These are phyloP conservation scores for Aspergillus wentii DNA, from an alignment of 495 filamentous ascomycete genomes.

Conservation along the genomic window DNA sequence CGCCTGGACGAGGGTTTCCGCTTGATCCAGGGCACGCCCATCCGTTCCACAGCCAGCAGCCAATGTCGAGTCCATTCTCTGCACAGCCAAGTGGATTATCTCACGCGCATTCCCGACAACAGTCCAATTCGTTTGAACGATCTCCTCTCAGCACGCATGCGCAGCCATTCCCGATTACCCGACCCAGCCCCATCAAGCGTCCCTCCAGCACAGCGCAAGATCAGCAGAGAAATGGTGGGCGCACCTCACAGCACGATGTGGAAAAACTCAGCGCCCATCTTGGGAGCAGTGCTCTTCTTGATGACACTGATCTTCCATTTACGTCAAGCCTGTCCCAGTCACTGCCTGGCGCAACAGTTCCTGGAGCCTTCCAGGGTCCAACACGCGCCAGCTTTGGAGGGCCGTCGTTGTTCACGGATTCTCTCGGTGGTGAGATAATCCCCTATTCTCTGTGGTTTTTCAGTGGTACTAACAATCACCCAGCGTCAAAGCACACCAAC, in stretches of 20 bases:
- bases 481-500: constrained; percentile 28
- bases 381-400: constrained; percentile 42
- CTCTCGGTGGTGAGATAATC: constrained; percentile 36
- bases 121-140: constrained; percentile 54
- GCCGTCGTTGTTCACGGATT: constrained; percentile 47
- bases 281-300: constrained; percentile 91
- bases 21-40: constrained; percentile 43
- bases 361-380: constrained; percentile 29
- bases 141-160: constrained; percentile 37
- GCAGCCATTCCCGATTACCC: constrained; percentile 60
- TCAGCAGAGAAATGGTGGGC: constrained; percentile 38
- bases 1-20: constrained; percentile 60
- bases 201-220: constrained; percentile 72
- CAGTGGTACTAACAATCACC: constrained; percentile 9
- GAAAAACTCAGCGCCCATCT: constrained; percentile 78
- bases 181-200: constrained; percentile 83
- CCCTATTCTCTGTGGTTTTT: neutral
- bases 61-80: constrained; percentile 27
- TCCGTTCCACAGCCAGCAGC: constrained; percentile 30
- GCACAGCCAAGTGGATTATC: constrained; percentile 32
- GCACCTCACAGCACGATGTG: constrained; percentile 39
- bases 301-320: constrained; percentile 62
- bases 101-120: constrained; percentile 54
- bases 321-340: constrained; percentile 37
- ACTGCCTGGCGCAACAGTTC: constrained; percentile 30